Percentiles rank a stretch among this genome's conserved stretches.
Evolutionary conservation across 345 rosid genomes (phyloP).

Genomic region (Hibiscus trionum): DNA sequence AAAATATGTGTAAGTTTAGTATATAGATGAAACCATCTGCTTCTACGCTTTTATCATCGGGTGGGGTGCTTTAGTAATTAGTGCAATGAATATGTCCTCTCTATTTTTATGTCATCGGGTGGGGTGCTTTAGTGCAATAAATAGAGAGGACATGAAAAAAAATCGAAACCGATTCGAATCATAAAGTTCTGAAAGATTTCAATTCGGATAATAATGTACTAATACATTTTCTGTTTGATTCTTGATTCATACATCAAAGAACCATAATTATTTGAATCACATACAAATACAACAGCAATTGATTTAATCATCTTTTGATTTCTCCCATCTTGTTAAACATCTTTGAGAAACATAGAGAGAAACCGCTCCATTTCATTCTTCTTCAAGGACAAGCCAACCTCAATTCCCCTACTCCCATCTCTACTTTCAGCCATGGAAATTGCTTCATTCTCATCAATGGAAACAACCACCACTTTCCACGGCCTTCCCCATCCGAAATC

Average conservation of each 20-base stretch:
- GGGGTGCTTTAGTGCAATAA: too few relatives aligned
- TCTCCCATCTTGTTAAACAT: neutral
- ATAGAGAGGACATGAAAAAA: too few relatives aligned
- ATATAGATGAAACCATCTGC: too few relatives aligned
- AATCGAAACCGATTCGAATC: neutral
- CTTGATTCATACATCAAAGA: neutral
- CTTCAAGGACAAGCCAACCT: slow-evolving; percentile 21
- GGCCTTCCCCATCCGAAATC: slow-evolving; percentile 28
- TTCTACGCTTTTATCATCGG: too few relatives aligned
- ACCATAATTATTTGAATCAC: neutral
- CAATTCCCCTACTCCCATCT: slow-evolving; percentile 17
- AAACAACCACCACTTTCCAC: slow-evolving; percentile 21
- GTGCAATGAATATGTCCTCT: too few relatives aligned
- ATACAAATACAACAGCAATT: neutral
- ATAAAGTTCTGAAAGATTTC: too few relatives aligned
- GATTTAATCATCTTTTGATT: neutral
- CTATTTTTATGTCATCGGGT: too few relatives aligned
- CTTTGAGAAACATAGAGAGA: slow-evolving; percentile 4
- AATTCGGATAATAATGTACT: too few relatives aligned
- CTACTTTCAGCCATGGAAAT: slow-evolving; percentile 18
- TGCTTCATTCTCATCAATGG: slow-evolving; percentile 14
- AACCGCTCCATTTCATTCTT: slow-evolving; percentile 19
- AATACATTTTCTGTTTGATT: neutral
- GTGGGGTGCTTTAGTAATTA: too few relatives aligned
- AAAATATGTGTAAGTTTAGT: too few relatives aligned